These are phyloP conservation scores for Kwoniella dejecticola DNA, from an alignment of 768 basidiomycete genomes.

Conservation along the genomic window DNA sequence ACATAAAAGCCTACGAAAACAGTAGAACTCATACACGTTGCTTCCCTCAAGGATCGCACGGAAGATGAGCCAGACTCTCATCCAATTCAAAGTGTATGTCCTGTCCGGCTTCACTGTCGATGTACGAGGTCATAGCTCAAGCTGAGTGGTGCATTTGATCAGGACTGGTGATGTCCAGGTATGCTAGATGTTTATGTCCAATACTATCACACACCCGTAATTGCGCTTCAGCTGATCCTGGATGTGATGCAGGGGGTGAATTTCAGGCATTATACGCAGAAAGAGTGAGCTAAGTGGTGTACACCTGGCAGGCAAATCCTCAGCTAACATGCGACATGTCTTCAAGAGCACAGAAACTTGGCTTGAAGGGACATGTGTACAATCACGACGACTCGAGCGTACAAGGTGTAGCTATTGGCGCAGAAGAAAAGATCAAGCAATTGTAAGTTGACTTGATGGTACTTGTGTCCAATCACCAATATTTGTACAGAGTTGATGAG, in stretches of 20 bases:
- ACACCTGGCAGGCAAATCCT: no score
- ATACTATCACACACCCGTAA: not conserved
- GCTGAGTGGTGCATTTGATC: not conserved
- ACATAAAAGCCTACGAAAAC: constrained; percentile 14
- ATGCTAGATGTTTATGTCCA: not conserved
- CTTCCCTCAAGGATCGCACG: constrained; percentile 1
- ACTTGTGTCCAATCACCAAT: not conserved
- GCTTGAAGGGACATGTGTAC: constrained; percentile 46
- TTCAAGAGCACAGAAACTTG: constrained; percentile 37
- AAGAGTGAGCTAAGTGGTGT: constrained; percentile 27
- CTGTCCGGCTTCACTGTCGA: not conserved
- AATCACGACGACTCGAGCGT: constrained; percentile 51
- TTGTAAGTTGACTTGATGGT: constrained; percentile 37
- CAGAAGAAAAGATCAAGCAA: constrained; percentile 33
- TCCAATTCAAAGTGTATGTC: constrained; percentile 46
- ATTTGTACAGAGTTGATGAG: not conserved
- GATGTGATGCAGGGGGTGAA: constrained; percentile 33
- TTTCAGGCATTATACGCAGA: constrained; percentile 42
- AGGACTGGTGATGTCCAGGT: constrained; percentile 46
- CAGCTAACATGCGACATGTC: not conserved
- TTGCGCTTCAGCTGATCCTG: not conserved
- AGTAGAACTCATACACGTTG: no score
- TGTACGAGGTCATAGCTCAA: not conserved
- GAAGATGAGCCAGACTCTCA: constrained; percentile 29
- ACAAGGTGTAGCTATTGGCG: constrained; percentile 47